A percentile compares a stretch with the other conserved stretches of the same genome.
Evolutionary conservation across 2,329 filamentous ascomycete species (phyloP).

Genomic region (Arthrobotrys iridis): DNA sequence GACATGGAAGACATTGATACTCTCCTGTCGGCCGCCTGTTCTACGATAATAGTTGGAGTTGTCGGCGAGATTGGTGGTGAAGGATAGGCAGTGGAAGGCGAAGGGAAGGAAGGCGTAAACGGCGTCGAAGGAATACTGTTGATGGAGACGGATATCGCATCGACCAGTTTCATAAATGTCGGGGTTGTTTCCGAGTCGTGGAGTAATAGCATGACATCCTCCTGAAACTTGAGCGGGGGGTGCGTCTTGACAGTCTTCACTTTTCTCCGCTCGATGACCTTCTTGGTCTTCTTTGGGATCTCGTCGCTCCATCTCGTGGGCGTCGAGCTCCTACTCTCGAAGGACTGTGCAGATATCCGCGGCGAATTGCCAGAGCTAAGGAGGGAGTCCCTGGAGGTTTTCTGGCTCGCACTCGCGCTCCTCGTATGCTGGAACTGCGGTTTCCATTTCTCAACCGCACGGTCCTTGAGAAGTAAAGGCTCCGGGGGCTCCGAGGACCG

Average conservation of each 20-base stretch:
- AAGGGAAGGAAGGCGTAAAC: slow-evolving; percentile 49
- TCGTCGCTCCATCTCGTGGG: slow-evolving; percentile 52
- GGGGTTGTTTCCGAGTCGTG: slow-evolving; percentile 44
- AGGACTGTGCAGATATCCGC: slow-evolving; percentile 43
- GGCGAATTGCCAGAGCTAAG: slow-evolving; percentile 37
- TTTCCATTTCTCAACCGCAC: slow-evolving; percentile 37
- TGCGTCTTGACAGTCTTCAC: slow-evolving; percentile 47
- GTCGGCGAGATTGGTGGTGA: slow-evolving; percentile 53
- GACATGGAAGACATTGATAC: slow-evolving; percentile 32
- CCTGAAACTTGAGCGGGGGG: slow-evolving; percentile 47
- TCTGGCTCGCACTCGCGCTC: slow-evolving; percentile 31
- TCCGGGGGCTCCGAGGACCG: slow-evolving; percentile 37
- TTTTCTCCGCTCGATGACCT: slow-evolving; percentile 42
- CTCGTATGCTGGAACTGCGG: slow-evolving; percentile 47
- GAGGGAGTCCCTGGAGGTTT: slow-evolving; percentile 39
- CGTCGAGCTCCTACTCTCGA: slow-evolving; percentile 49
- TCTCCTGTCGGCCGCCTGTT: slow-evolving; percentile 37
- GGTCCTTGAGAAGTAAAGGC: slow-evolving; percentile 30
- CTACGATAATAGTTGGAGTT: slow-evolving; percentile 49
- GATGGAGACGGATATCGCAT: slow-evolving; percentile 49
- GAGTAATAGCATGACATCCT: slow-evolving; percentile 52
- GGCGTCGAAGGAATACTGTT: slow-evolving; percentile 47
- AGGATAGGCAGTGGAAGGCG: slow-evolving; percentile 38
- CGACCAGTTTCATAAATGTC: slow-evolving; percentile 45
- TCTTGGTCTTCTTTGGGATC: slow-evolving; percentile 52